Conservation (phyloP, 352 stramenopile species). For the Pythium plurisporium region DNA sequence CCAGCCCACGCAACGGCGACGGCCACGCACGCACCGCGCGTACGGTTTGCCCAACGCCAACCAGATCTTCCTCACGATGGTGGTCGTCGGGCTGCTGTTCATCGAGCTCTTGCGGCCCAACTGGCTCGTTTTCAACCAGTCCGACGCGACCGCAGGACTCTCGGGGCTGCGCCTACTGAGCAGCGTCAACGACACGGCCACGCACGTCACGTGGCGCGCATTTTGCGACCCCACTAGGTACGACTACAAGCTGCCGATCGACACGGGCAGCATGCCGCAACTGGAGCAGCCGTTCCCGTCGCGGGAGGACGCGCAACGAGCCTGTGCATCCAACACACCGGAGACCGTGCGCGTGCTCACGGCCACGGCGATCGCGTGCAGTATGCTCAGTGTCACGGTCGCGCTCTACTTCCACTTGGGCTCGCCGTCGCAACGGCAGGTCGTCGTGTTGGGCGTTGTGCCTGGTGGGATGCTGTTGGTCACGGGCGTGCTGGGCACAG, state of each 20-base stretch:
- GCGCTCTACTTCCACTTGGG: conserved; percentile 67
- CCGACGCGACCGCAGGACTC: conserved; percentile 50
- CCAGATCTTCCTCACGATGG: conserved; percentile 69
- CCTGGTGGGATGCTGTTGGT: conserved; percentile 47
- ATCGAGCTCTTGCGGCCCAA: conserved; percentile 53
- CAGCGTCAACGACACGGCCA: conserved; percentile 26
- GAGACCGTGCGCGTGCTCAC: conserved; percentile 41
- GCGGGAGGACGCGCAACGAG: conserved; percentile 5
- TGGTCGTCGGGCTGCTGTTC: conserved; percentile 50
- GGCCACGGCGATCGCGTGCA: conserved; percentile 39
- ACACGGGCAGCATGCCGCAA: conserved; percentile 7
- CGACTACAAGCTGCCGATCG: conserved; percentile 28
- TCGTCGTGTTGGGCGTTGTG: conserved; percentile 56
- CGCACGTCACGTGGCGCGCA: conserved; percentile 42
- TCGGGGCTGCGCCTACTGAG: conserved; percentile 38
- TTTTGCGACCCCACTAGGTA: conserved; percentile 38
- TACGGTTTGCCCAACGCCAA: conserved; percentile 83
- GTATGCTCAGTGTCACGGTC: conserved; percentile 36
- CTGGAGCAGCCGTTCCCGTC: conserved; percentile 11
- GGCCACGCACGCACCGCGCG: conserved; percentile 38
- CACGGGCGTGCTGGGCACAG: conserved; percentile 39
- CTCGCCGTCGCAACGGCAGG: conserved; percentile 46
- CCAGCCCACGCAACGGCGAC: not conserved
- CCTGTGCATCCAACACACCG: conserved; percentile 19
- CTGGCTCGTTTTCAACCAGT: conserved; percentile 50